Evolutionary conservation across 225 moss, liverwort and hornwort species (phyloP).

Genomic region (Polytrichum commune): DNA sequence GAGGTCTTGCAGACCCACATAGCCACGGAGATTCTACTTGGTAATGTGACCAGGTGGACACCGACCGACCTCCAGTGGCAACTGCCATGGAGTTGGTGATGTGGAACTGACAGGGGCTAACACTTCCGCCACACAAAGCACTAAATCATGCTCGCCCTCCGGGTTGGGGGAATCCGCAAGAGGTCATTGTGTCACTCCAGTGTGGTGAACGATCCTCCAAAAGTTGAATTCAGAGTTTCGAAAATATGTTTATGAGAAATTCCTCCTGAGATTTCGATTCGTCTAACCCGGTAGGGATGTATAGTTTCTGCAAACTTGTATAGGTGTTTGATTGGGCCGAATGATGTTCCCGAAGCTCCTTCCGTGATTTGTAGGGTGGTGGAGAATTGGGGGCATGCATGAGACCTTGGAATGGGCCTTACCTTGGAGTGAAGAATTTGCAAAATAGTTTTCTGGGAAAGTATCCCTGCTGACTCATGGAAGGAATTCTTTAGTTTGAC

Average conservation of each 20-base stretch:
- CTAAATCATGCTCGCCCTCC: conserved; percentile 38
- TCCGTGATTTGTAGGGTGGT: too few species aligned
- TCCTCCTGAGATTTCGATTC: conserved; percentile 18
- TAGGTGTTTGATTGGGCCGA: too few species aligned
- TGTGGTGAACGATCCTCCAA: conserved; percentile 17
- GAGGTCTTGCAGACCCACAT: conserved; percentile 92
- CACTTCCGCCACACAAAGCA: conserved; percentile 76
- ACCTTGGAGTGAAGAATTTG: too few species aligned
- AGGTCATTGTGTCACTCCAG: conserved; percentile 21
- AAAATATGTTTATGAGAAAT: conserved; percentile 51
- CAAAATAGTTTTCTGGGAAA: too few species aligned
- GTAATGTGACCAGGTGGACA: conserved; percentile 61
- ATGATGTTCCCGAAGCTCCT: too few species aligned
- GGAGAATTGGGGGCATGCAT: too few species aligned
- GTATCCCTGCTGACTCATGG: too few species aligned
- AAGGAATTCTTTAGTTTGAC: too few species aligned
- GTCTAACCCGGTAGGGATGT: conserved; percentile 12
- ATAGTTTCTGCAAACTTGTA: too few species aligned
- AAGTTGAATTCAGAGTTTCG: conserved; percentile 68
- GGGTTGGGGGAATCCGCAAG: conserved; percentile 56
- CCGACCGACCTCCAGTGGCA: conserved; percentile 35
- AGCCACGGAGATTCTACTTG: conserved; percentile 76
- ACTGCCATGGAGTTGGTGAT: conserved; percentile 84
- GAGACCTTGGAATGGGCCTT: too few species aligned
- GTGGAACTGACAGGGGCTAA: conserved; percentile 62